Base-by-base conservation (phyloP, 495 filamentous ascomycete species). In the Geoglossum glabrum region DNA sequence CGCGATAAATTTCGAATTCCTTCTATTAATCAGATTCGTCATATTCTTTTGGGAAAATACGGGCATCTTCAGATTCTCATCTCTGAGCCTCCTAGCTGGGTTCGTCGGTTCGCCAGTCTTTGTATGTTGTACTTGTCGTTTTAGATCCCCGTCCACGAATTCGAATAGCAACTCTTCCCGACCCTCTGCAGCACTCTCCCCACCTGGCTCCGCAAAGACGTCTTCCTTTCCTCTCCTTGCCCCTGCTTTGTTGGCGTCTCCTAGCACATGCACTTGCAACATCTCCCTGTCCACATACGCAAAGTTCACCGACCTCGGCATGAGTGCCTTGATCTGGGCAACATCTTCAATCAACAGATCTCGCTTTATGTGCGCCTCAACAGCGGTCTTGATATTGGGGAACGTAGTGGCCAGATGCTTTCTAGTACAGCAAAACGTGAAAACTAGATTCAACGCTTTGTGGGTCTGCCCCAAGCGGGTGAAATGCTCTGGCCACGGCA, bases 1-100 rank as follows among this genome's bases (percentile, higher is more conserved):
- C 61, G 83, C 81, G 0, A 72, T 71, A 61, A 98, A 97, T 69
- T 93, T 95, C 21, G 70, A 69, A 65, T 95, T 95, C 58, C 92
- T 74, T 70, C 93, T 95, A 69, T 93, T 89, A 63, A 98, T 97
- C 61, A 95, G 66, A 55, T 74, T 76, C 66, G 84, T 84, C 82
- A 97, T 85, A 72, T 94, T 86, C 68, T 87, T 88, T 72, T 94
- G 88, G 59, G 86, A 87, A 68, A 79, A 94, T 19, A 94, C 86
- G 0, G 92, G 92, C 85, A 95, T 92, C 70, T 86, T 93, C 65
- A 96, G 62, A 56, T 89, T 80, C 62, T 96, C 88, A 40, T 87
- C 76, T 60, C 76, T 76, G 59, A 84, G 74, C 63, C 75, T 80
- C 58, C 76, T 75, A 25, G 68, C 76, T 1, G 85, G 74, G 40